A percentile compares a stretch with the other conserved stretches of the same genome.
phyloP scores from a whole-genome alignment of 2,329 filamentous ascomycete species.

The Fusarium floridanum region DNA sequence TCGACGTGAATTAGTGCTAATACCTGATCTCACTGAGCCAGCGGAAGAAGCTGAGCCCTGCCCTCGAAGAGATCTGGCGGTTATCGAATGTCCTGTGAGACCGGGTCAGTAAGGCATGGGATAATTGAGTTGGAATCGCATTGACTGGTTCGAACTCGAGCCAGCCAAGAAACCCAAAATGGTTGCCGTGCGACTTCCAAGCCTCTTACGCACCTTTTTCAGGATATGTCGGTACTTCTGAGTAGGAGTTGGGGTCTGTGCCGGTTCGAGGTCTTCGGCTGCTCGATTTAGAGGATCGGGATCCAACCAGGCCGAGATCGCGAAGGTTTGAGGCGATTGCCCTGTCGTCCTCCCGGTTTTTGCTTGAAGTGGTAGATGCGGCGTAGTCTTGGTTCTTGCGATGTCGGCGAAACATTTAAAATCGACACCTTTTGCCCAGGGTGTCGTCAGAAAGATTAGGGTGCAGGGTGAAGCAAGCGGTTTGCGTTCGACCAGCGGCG shows the following conservation, averaged over 20 bases:
- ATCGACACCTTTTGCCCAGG: conserved; percentile 35
- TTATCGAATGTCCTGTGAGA: conserved; percentile 45
- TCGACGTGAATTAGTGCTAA: conserved; percentile 51
- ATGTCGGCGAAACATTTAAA: conserved; percentile 56
- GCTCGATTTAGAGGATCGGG: conserved; percentile 39
- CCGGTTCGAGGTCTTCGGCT: conserved; percentile 45
- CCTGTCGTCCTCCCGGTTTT: conserved; percentile 35
- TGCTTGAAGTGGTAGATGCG: conserved; percentile 32
- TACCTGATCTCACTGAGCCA: conserved; percentile 50
- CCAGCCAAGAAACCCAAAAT: neutral
- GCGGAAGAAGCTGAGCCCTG: conserved; percentile 51
- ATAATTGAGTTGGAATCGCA: neutral
- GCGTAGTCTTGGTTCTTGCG: conserved; percentile 49
- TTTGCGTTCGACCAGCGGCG: conserved; percentile 12
- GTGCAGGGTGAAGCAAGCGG: conserved; percentile 9
- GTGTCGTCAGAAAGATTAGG: conserved; percentile 18
- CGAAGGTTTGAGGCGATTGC: conserved; percentile 45
- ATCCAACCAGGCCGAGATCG: conserved; percentile 48
- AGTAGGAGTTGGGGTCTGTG: conserved; percentile 42
- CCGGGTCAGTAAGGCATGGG: conserved; percentile 20
- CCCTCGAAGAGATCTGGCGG: conserved; percentile 44
- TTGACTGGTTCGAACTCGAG: neutral
- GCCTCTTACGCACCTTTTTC: conserved; percentile 55
- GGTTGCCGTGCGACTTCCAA: neutral
- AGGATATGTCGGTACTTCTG: conserved; percentile 52